phyloP scores from a whole-genome alignment of 768 basidiomycete species.

The Kockovaella imperatae region DNA sequence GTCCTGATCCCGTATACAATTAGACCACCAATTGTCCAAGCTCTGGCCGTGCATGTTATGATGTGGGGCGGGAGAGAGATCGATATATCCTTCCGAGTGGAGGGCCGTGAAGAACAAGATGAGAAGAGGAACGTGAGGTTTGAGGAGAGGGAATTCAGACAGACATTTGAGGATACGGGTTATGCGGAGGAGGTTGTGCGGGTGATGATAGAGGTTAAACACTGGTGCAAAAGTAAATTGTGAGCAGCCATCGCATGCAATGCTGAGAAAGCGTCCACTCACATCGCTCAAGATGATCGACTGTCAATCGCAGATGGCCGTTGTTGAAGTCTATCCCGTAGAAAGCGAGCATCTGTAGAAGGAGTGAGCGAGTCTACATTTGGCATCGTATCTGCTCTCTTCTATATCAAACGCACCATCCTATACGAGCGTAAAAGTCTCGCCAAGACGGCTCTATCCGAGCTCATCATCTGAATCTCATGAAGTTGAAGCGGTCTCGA shows the following conservation, averaged over 20 bases:
- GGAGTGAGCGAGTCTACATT: neutral
- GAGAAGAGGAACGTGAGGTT: conserved; percentile 26
- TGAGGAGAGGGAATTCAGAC: conserved; percentile 24
- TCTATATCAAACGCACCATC: conserved; percentile 20
- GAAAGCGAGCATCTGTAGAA: conserved; percentile 25
- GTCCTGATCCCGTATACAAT: conserved; percentile 23
- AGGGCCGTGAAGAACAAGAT: conserved; percentile 26
- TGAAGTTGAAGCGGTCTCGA: conserved; percentile 28
- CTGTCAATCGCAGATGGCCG: conserved; percentile 8
- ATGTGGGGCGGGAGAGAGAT: conserved; percentile 6
- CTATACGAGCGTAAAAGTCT: conserved; percentile 27
- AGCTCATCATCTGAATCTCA: conserved; percentile 27
- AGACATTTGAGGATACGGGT: conserved; percentile 39
- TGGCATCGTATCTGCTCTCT: neutral
- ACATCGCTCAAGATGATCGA: conserved; percentile 18
- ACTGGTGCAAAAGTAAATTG: conserved; percentile 9
- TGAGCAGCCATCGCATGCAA: neutral
- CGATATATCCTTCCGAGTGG: conserved; percentile 23
- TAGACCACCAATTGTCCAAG: conserved; percentile 32
- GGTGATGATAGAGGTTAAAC: conserved; percentile 21
- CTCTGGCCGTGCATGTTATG: conserved; percentile 22
- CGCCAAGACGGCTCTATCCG: conserved; percentile 13
- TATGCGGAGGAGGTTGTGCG: conserved; percentile 41
- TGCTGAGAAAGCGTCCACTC: conserved; percentile 4
- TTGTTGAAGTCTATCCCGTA: conserved; percentile 33